Conservation (phyloP, 129 eudicot genomes). For the Solidago caesia region DNA sequence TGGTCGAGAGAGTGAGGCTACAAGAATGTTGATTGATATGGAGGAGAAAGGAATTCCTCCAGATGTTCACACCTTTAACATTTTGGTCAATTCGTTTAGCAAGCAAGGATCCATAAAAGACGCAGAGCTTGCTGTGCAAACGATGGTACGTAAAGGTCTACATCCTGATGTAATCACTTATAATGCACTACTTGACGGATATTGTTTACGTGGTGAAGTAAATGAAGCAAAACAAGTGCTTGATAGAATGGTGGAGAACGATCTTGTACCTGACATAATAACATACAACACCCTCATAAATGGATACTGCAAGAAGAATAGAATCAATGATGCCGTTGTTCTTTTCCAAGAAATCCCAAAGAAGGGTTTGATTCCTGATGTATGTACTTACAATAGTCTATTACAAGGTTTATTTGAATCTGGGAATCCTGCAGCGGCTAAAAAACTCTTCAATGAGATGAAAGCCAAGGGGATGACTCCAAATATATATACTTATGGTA, state of each 20-base stretch:
- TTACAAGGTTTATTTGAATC: conserved; percentile 27
- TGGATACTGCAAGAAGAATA: conserved; percentile 25
- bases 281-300: conserved; percentile 25
- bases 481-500: no score
- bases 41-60: conserved; percentile 20
- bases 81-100: conserved; percentile 28
- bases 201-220: conserved; percentile 44
- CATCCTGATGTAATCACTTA: conserved; percentile 30
- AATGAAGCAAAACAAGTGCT: conserved; percentile 24
- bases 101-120: conserved; percentile 25
- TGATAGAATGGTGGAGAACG: conserved; percentile 13
- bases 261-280: conserved; percentile 18
- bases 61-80: conserved; percentile 5
- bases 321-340: conserved; percentile 25
- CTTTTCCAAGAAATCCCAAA: conserved; percentile 20
- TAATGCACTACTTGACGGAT: conserved; percentile 38
- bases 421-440: neutral
- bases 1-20: conserved; percentile 29
- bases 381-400: conserved; percentile 8
- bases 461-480: no score
- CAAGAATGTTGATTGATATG: conserved; percentile 20
- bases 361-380: conserved; percentile 21
- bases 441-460: no score
- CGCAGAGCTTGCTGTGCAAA: conserved; percentile 16
- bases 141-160: conserved; percentile 26